phyloP scores from a whole-genome alignment of 345 rosid genomes.

The Kandelia obovata region DNA sequence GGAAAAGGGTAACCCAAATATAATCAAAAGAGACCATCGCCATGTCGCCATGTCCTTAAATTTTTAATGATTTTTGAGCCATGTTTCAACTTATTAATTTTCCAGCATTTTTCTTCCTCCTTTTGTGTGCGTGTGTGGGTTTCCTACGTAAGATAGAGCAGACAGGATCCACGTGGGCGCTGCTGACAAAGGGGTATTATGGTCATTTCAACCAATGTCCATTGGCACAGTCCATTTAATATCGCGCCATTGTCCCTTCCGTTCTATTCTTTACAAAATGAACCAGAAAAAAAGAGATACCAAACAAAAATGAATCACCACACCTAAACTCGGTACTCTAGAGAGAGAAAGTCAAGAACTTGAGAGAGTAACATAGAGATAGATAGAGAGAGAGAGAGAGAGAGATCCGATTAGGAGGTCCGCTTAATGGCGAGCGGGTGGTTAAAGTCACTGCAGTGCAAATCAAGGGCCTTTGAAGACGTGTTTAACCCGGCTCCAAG shows the following conservation, averaged over 20 bases:
- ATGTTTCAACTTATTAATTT: too few relatives aligned
- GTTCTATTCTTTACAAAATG: background rate
- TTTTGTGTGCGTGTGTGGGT: too few relatives aligned
- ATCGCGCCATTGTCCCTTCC: constrained; percentile 41
- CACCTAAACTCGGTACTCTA: constrained; percentile 1
- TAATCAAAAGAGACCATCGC: too few relatives aligned
- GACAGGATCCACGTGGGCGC: constrained; percentile 33
- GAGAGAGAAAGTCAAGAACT: constrained; percentile 20
- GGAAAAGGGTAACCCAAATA: background rate
- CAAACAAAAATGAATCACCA: background rate
- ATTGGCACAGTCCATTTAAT: constrained; percentile 29
- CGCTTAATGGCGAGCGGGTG: constrained; percentile 66
- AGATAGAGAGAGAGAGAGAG: background rate
- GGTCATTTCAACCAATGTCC: constrained; percentile 18
- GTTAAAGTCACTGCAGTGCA: constrained; percentile 92
- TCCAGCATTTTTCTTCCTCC: too few relatives aligned
- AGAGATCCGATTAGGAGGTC: constrained; percentile 1
- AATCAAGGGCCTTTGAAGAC: constrained; percentile 86
- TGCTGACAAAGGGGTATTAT: constrained; percentile 12
- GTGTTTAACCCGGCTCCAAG: constrained; percentile 56
- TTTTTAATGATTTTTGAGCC: too few relatives aligned
- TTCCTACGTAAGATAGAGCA: background rate
- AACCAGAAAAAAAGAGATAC: background rate
- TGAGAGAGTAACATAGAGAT: background rate
- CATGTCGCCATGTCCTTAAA: too few relatives aligned